phyloP scores from a whole-genome alignment of 2,329 filamentous ascomycete genomes.

The Gliomastix tumulicola region DNA sequence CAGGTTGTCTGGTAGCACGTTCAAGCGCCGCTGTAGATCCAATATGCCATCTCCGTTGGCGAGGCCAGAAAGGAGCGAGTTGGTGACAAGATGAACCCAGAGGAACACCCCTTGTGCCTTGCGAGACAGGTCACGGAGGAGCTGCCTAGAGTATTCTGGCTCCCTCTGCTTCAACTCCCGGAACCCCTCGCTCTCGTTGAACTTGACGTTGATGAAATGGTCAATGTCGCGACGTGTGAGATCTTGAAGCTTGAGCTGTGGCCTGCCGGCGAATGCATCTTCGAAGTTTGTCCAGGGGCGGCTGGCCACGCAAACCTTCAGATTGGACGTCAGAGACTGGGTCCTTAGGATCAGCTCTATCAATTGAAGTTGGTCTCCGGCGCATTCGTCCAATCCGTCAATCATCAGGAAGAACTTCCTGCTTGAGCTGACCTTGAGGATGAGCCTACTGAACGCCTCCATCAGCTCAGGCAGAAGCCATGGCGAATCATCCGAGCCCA shows the following conservation, averaged over 20 bases:
- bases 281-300: background rate
- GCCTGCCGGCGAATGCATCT: background rate
- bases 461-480: background rate
- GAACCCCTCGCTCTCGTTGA: background rate
- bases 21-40: background rate
- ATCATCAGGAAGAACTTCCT: background rate
- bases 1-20: background rate
- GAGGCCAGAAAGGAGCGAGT: background rate
- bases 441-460: background rate
- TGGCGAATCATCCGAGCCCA: background rate
- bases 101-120: slow-evolving; percentile 1
- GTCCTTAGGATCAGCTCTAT: background rate
- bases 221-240: background rate
- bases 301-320: background rate
- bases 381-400: background rate
- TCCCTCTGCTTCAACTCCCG: background rate
- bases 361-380: background rate
- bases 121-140: background rate
- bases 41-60: background rate
- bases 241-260: background rate
- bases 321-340: background rate
- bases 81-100: background rate
- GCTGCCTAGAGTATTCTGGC: background rate
- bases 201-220: background rate
- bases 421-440: background rate